A percentile compares a stretch with the other conserved stretches of the same genome.
Evolutionary conservation across 208 protist species (phyloP).

Genomic region (Trypanosoma melophagium): DNA sequence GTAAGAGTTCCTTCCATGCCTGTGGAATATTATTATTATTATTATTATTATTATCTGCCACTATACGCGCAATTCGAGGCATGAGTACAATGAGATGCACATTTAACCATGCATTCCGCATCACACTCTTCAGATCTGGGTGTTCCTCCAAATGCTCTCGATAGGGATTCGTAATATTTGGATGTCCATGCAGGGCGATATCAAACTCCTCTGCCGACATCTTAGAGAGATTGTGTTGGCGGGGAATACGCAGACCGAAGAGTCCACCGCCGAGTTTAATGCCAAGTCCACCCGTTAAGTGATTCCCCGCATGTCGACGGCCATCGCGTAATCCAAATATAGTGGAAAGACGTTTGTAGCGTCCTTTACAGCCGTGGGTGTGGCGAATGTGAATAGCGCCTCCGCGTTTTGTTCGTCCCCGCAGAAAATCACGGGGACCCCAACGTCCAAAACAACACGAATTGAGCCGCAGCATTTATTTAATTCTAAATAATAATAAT

Average conservation of each 20-base stretch:
- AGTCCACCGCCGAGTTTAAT: conserved; percentile 85
- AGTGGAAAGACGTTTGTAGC: conserved; percentile 73
- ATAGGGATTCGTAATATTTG: conserved; percentile 91
- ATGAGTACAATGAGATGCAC: conserved; percentile 69
- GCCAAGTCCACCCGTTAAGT: conserved; percentile 77
- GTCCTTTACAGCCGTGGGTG: conserved; percentile 77
- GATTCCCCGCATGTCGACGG: conserved; percentile 70
- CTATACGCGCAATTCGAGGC: conserved; percentile 53
- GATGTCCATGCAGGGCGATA: conserved; percentile 73
- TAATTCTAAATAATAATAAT: background rate
- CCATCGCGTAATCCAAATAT: conserved; percentile 73
- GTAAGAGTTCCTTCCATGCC: conserved; percentile 29
- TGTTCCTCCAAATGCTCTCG: conserved; percentile 66
- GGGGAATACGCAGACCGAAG: conserved; percentile 83
- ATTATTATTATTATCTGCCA: background rate
- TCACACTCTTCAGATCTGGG: conserved; percentile 66
- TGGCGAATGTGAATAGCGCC: conserved; percentile 85
- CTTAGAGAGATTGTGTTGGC: conserved; percentile 73
- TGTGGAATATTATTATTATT: conserved; percentile 16
- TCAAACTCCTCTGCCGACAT: conserved; percentile 75
- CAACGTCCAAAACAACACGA: conserved; percentile 53
- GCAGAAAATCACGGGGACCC: conserved; percentile 75
- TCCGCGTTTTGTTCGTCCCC: conserved; percentile 64
- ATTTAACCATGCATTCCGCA: conserved; percentile 62
- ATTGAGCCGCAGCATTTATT: conserved; percentile 13